These are phyloP conservation scores for Penicillium simplicissimum DNA, from an alignment of 495 filamentous ascomycete species.

Conservation along the genomic window DNA sequence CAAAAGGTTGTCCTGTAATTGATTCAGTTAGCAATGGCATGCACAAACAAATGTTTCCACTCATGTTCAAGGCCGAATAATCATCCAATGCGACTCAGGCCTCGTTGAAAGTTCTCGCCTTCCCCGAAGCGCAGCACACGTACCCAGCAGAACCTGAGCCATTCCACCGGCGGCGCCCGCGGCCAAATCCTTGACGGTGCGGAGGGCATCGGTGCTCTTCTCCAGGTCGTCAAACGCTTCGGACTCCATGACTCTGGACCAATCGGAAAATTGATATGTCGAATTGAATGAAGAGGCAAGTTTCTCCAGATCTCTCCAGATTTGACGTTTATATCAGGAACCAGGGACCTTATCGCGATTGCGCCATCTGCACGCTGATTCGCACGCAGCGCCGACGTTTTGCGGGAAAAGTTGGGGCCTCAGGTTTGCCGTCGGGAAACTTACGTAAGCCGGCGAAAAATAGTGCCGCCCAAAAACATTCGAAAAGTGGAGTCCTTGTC, in stretches of 20 bases:
- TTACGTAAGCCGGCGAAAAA: constrained; percentile 19
- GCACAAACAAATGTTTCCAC: background rate
- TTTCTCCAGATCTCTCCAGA: constrained; percentile 18
- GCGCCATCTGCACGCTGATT: constrained; percentile 37
- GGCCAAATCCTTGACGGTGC: constrained; percentile 87
- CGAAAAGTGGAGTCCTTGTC: constrained; percentile 21
- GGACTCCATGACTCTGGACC: constrained; percentile 33
- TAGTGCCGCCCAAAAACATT: constrained; percentile 17
- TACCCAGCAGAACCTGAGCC: constrained; percentile 93
- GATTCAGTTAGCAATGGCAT: constrained; percentile 28
- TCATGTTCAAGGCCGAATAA: background rate
- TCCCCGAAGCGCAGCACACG: constrained; percentile 35
- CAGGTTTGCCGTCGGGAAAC: constrained; percentile 33
- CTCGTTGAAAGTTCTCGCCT: background rate
- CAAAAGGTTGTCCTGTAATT: constrained; percentile 83
- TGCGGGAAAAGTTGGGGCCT: constrained; percentile 29
- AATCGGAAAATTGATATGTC: constrained; percentile 5
- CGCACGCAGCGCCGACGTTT: constrained; percentile 28
- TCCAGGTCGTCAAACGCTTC: constrained; percentile 42
- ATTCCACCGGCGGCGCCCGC: constrained; percentile 89
- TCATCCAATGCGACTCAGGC: constrained; percentile 1
- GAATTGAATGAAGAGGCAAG: constrained; percentile 11
- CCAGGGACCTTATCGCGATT: constrained; percentile 27
- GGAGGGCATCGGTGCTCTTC: constrained; percentile 42
- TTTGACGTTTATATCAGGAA: constrained; percentile 31